Base-by-base conservation (phyloP, 768 basidiomycete species). In the Agrocybe praecox region DNA sequence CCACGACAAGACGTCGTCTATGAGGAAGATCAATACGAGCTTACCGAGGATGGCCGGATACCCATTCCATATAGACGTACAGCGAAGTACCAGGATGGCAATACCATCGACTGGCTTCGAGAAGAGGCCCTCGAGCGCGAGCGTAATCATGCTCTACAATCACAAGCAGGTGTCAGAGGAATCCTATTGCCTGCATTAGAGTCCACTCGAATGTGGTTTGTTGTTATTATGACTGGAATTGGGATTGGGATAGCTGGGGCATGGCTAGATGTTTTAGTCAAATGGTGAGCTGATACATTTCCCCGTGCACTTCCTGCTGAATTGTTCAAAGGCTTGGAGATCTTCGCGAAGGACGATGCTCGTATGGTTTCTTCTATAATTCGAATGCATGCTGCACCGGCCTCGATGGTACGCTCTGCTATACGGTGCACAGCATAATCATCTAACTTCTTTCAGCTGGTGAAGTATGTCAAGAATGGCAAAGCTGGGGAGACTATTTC, bases 241-340 rank as follows among this genome's bases (percentile, higher is more conserved):
- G 87, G 86, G 1, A 82, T 89, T 44, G 89, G 89, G 4, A 71
- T 87, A 10, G 79, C 82, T 19, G 89, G 89, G 22, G 89, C 85
- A 3, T 89, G 84, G 83, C 63, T 90, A 55, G 89, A 90, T 71
- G 82, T 90, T 7, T 72, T 90, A 36, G 88, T 90, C 8, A 85
- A 84, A 72, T 90, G 89, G 88, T 88, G 67, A 47, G 76, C 72
- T 32, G 52, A 53, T 5, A 14, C 2, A 17, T 51, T 55, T 10
- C 48, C 26, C 18, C 23, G 49, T 21, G 60, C 51, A 10, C 46
- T 53, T 48, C 14, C 53, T 45, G 43, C 9, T 36, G 14, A 44
- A 55, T 42, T 46, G 26, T 57, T 34, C 7, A 18, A 49, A 89
- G 88, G 89, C 69, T 90, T 53, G 83, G 82, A 22, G 88, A 90